A percentile compares a stretch with the other conserved stretches of the same genome.
These are phyloP conservation scores for Phytophthora pseudosyringae DNA, from an alignment of 352 stramenopile genomes.

Conservation along the genomic window DNA sequence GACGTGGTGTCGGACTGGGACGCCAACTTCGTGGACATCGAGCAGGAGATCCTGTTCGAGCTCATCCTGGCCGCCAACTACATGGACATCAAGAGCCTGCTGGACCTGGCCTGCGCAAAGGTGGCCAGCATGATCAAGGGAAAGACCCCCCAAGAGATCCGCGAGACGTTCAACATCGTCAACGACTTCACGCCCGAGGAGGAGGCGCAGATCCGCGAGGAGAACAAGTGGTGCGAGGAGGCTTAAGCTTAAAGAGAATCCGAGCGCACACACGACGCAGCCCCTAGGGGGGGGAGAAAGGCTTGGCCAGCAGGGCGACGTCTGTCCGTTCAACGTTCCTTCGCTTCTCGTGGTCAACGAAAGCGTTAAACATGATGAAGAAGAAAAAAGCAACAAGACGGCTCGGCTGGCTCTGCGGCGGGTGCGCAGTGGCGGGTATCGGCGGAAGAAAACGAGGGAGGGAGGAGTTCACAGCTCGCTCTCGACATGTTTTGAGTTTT, in stretches of 20 bases:
- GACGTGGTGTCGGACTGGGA: constrained; percentile 99
- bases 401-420: not conserved
- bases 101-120: constrained; percentile 94
- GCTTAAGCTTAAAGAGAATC: constrained; percentile 68
- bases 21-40: constrained; percentile 99
- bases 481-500: constrained; percentile 15
- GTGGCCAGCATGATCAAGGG: constrained; percentile 94
- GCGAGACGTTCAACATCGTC: constrained; percentile 99
- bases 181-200: constrained; percentile 99
- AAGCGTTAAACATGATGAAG: constrained; percentile 7
- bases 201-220: constrained; percentile 98
- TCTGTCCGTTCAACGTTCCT: constrained; percentile 3
- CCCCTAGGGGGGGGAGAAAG: not conserved
- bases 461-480: constrained; percentile 5
- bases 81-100: constrained; percentile 99
- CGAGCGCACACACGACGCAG: not conserved
- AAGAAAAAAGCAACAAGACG: constrained; percentile 8
- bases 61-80: constrained; percentile 99
- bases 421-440: constrained; percentile 17
- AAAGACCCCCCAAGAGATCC: constrained; percentile 99
- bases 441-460: constrained; percentile 19
- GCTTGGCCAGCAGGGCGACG: not conserved
- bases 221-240: constrained; percentile 99
- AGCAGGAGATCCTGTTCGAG: constrained; percentile 99
- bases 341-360: not conserved